Percentiles rank a stretch among this genome's conserved stretches.
Conservation (phyloP, 2,329 filamentous ascomycete genomes). For the Rutstroemia sp. region DNA sequence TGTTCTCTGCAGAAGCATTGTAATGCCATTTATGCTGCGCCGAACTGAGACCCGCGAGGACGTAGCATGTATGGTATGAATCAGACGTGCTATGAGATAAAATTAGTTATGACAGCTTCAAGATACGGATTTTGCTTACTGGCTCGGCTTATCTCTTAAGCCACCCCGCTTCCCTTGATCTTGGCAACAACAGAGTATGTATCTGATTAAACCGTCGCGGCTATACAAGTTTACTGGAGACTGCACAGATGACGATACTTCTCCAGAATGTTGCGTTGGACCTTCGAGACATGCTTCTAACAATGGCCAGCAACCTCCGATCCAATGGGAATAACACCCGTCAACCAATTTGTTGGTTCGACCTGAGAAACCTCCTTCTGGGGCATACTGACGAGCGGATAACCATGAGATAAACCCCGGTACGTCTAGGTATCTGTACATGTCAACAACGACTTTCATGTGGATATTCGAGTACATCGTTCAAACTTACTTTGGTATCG, state of each 20-base stretch:
- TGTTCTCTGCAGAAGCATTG: constrained; percentile 27
- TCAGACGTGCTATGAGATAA: constrained; percentile 56
- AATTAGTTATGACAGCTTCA: constrained; percentile 13
- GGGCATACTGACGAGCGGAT: constrained; percentile 78
- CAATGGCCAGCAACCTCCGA: constrained; percentile 89
- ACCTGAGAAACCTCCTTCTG: constrained; percentile 87
- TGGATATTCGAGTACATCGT: not conserved
- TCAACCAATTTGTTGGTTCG: constrained; percentile 97
- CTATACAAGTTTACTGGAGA: constrained; percentile 55
- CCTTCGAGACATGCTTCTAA: constrained; percentile 70
- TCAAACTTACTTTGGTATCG: constrained; percentile 58
- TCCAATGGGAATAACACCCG: constrained; percentile 97
- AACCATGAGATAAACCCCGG: constrained; percentile 78
- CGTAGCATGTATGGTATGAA: constrained; percentile 90
- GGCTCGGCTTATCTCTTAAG: constrained; percentile 86
- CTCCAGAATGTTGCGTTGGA: not conserved
- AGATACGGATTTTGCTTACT: constrained; percentile 47
- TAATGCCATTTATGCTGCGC: constrained; percentile 63
- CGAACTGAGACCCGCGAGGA: constrained; percentile 75
- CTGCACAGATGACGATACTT: constrained; percentile 12
- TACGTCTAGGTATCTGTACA: constrained; percentile 64
- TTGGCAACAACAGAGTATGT: constrained; percentile 86
- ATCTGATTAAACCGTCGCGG: constrained; percentile 76
- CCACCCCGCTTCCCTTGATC: constrained; percentile 64
- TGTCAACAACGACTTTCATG: constrained; percentile 10